Conservation (phyloP, 129 eudicot species). For the Arctium minus region DNA sequence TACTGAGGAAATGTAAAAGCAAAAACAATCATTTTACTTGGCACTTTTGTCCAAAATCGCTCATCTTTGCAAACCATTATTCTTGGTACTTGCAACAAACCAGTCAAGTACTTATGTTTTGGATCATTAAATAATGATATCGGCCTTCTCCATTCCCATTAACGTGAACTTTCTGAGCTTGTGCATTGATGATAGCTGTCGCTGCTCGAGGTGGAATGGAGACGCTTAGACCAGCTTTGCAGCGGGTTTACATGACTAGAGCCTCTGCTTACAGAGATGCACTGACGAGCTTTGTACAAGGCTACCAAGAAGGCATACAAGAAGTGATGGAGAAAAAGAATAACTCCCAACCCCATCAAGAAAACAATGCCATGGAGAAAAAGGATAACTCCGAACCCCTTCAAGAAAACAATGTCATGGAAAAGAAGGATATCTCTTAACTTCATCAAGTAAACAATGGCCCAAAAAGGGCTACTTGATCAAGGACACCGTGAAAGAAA, state of each 20-base stretch:
- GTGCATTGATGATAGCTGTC: slow-evolving; percentile 40
- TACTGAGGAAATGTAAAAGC: neutral
- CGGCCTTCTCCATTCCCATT: neutral
- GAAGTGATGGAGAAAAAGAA: slow-evolving; percentile 68
- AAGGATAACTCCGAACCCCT: neutral
- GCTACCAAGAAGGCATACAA: slow-evolving; percentile 90
- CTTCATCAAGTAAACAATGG: slow-evolving; percentile 33
- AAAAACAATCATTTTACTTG: neutral
- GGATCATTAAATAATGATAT: neutral
- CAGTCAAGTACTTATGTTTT: neutral
- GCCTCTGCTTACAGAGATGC: slow-evolving; percentile 88
- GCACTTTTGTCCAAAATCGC: neutral
- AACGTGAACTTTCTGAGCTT: neutral
- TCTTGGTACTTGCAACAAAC: neutral
- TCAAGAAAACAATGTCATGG: slow-evolving; percentile 50
- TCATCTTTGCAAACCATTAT: neutral
- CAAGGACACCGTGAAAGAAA: no score
- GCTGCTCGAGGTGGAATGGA: slow-evolving; percentile 97
- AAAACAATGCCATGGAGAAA: slow-evolving; percentile 16
- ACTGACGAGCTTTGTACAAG: slow-evolving; percentile 64
- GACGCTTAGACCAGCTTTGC: slow-evolving; percentile 82
- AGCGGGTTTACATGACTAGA: slow-evolving; percentile 78
- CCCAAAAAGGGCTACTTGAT: slow-evolving; percentile 26
- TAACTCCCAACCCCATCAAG: slow-evolving; percentile 31
- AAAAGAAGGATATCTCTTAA: slow-evolving; percentile 46